A percentile compares a stretch with the other conserved stretches of the same genome.
Evolutionary conservation across 129 eudicot species (phyloP).

Genomic region (Centrapalus pauciflorus): DNA sequence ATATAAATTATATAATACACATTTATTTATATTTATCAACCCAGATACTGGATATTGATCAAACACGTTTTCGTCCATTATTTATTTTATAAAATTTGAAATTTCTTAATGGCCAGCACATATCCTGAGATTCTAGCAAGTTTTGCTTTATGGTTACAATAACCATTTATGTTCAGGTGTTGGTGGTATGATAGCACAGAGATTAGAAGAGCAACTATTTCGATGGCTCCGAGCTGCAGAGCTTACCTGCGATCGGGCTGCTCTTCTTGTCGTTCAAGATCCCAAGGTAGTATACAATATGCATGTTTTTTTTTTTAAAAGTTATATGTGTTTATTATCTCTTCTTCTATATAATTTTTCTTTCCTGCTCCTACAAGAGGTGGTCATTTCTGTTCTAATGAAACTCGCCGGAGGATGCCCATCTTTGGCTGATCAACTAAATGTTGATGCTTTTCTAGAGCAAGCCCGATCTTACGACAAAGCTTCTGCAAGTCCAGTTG

Average conservation of each 20-base stretch:
- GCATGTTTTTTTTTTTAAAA: neutral
- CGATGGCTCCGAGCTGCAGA: constrained; percentile 99
- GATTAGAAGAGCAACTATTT: constrained; percentile 79
- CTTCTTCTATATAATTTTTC: constrained; percentile 3
- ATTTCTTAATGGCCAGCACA: neutral
- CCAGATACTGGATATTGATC: too few species aligned
- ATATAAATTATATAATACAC: too few species aligned
- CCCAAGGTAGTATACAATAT: constrained; percentile 66
- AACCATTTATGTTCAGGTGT: constrained; percentile 45
- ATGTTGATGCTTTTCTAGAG: constrained; percentile 94
- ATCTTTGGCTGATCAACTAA: constrained; percentile 89
- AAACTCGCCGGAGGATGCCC: constrained; percentile 99
- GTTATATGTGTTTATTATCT: neutral
- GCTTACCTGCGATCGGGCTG: constrained; percentile 98
- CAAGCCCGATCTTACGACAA: constrained; percentile 97
- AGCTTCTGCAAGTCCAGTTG: constrained; percentile 92
- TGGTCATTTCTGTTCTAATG: constrained; percentile 94
- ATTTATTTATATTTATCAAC: too few species aligned
- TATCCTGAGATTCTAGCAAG: neutral
- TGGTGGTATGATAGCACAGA: constrained; percentile 86
- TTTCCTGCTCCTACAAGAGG: constrained; percentile 75
- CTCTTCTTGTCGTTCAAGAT: constrained; percentile 96
- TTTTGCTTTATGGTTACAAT: neutral
- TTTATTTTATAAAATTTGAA: too few species aligned
- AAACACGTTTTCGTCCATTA: too few species aligned